Evolutionary conservation across 371 early-diverging fungal species (phyloP), one percentile per base, ranked within the genome.

Genomic region (Nosema muscidifuracis): DNA sequence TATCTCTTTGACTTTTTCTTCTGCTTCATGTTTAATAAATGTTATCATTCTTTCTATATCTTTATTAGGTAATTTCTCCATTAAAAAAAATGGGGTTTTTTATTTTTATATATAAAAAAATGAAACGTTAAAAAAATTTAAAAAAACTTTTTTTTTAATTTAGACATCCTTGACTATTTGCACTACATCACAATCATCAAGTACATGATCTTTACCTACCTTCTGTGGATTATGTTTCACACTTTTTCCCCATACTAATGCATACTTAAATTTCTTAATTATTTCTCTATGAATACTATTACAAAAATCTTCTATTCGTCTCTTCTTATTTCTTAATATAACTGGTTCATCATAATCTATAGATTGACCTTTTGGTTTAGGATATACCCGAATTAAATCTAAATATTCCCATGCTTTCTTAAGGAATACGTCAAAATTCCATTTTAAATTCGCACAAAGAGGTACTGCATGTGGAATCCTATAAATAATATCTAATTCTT

Each of bases 101-200:
- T 9, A 26, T 12, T 24, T 9, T 47, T 47, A n/a, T 12, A n/a
- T 12, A 47, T 6, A 3, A n/a, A n/a, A 47, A n/a, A 47, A 47
- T 47, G 47, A 10, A 47, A 47, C 4, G 13, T 57, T 57, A 26
- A 26, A 55, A 55, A 13, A 26, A 65, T 65, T 65, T 63, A 47
- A 44, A 55, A n/a, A 15, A 22, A n/a, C n/a, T n/a, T n/a, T n/a
- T n/a, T n/a, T 2, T 30, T 44, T 31, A 3, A 30, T 33, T 65
- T 77, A 82, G 31, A 80, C 63, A 50, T 85, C 86, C 84, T 91
- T 91, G 43, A 92, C 87, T 80, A 97, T 91, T 80, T 95, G 95
- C n/a, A 98, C 95, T 3, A 98, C 97, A 86, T 98, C 99, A 84
- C 94, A 95, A 82, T 98, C 97, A 43, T 85, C 81, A 60, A 98